Evolutionary conservation across 2,329 filamentous ascomycete genomes (phyloP), one percentile per base, ranked within the genome.

Genomic region (Venturia asperata): DNA sequence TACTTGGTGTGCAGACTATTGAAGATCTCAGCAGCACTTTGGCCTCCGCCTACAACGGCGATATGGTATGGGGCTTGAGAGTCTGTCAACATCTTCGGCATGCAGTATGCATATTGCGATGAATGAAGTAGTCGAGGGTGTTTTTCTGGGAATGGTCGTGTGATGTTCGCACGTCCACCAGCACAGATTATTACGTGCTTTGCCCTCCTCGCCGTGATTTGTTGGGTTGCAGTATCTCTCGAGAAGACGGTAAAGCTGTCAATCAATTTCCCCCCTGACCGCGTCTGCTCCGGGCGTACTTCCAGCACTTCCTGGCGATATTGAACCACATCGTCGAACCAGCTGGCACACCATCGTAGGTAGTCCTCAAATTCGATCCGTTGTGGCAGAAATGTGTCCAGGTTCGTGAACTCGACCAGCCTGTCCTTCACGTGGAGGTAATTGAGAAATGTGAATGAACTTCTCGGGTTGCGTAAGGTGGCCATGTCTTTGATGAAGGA

Each of bases 401-500:
- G 79, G 77, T 97, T 97, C 70, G 90, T 92, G 72, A 97, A 97
- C 70, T 93, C 87, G 61, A 96, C 85, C 47, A 97, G 82, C n/a
- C 93, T 84, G 65, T 83, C 83, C 70, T 95, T 88, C 70, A 84
- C 78, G 78, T 95, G 89, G 15, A 97, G 84, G 75, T 97, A 97
- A 78, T 97, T 97, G 73, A 96, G 81, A 78, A 97, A 97, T 17
- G 93, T 97, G 77, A 97, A 97, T 71, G 92, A 84, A 69, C 90
- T 96, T 68, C 89, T 85, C 9, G 93, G 93, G 74, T 97, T 87
- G 66, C 93, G 85, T 70, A 96, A 82, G 3, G 91, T 94, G 3
- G 93, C 93, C 75, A 97, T 85, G 74, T 97, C 93, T 79, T 97
- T 97, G 79, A 97, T 84, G 79, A 96, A 97, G 11, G 91, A 95